Evolutionary conservation across 2,329 filamentous ascomycete genomes (phyloP), one percentile per base, ranked within the genome.

Genomic region (Alternaria incomplexa): DNA sequence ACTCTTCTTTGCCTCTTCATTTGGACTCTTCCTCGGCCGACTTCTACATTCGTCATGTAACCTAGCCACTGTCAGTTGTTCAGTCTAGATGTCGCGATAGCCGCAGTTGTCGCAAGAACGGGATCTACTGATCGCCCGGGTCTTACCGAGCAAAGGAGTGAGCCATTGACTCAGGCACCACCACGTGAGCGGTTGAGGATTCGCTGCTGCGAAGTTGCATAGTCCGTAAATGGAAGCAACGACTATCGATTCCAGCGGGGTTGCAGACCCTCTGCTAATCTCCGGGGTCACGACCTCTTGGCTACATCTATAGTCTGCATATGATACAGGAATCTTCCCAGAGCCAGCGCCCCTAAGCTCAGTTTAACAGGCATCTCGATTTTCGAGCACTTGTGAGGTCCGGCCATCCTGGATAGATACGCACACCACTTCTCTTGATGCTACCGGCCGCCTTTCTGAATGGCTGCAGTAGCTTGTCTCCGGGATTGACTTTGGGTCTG

Each of bases 241-340:
- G 40, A 63, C 63, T 67, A 70, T 70, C 58, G 64, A 65, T 59
- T 60, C 56, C 30, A 40, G 47, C 32, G 53, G 50, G 32, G 26
- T 36, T 28, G 50, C 17, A 53, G 36, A 46, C 17, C 63, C 56
- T 64, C 54, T 64, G 63, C 62, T 64, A 69, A 47, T 65, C 48
- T 66, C 59, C 63, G 59, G 46, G 46, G 13, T 43, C 28, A 15
- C 17, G 12, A 45, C 55, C 59, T 62, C 47, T 60, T 55, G 56
- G 28, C 46, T 32, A 45, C 64, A 44, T 55, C 61, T 58, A 53
- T 56, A 62, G 11, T 61, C 43, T 43, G 52, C 48, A 17, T 52
- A 48, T 61, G 57, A 56, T 32, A 53, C 64, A 63, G 47, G 54
- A 63, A 46, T 28, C 52, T 57, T 51, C 57, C 56, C 57, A 50